Evolutionary conservation across 352 stramenopile genomes (phyloP), one percentile per base, ranked within the genome.

Genomic region (Globisporangium spinosum): DNA sequence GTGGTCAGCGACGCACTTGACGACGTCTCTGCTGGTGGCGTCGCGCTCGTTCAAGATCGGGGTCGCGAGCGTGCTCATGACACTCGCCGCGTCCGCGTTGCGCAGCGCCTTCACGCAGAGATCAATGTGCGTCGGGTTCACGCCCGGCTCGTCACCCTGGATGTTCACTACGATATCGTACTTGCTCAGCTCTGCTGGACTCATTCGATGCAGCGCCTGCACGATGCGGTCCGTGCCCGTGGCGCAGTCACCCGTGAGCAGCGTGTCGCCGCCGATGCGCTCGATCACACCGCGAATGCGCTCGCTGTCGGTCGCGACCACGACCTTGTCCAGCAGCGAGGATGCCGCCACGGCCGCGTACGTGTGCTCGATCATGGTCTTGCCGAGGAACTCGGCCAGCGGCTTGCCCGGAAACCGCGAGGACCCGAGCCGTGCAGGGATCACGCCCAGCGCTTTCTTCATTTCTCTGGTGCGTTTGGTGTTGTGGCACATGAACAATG

Each of bases 101-200:
- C 81, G 79, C 51, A 96, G 64, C 25, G 82, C 83, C 6, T 79
- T 69, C 40, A 96, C 73, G 55, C 85, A 92, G 8, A 70, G 43
- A 38, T 96, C 85, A 43, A 96, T 93, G 58, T 94, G 87, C 61
- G 58, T 76, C 34, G 89, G 83, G 58, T 96, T 83, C 58, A 96
- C 83, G 23, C 83, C 83, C 2, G 87, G 87, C 67, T 96, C 89
- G 59, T 96, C 89, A 43, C 89, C 87, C 64, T 95, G 87, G 56
- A 96, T 84, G 59, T 96, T 96, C 27, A 94, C 84, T 12, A 96
- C 74, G 54, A 94, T 70, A 43, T 96, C 87, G 66, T 90, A 90
- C 55, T 77, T 56, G 34, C 60, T 73, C 17, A 93, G 55, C 38
- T 90, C 76, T 13, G 60, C 29, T 6, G 70, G 35, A 12, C 77